Evolutionary conservation across 2,329 filamentous ascomycete genomes (phyloP), one percentile per base, ranked within the genome.

Genomic region (Hymenoscyphus linearis): DNA sequence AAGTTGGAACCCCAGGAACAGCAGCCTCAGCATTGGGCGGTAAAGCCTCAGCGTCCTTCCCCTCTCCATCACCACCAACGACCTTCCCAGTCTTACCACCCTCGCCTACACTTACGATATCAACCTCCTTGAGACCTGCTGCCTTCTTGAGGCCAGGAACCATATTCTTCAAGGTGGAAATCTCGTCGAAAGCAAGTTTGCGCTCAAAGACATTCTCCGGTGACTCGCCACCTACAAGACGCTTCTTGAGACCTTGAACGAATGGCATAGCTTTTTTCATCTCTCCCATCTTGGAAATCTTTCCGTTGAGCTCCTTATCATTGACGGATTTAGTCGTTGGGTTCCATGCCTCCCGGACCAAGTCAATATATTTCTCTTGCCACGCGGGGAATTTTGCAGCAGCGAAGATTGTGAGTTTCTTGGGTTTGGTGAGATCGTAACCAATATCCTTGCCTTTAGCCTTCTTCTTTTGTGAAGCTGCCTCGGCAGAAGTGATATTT

Each of bases 181-280:
- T 80, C 80, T 99, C 95, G 70, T 97, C 88, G 74, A 98, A 99
- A 0, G 85, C 82, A 64, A 99, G 80, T 76, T 93, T 91, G 67
- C 92, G 84, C 72, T 93, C 86, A 71, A 98, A 87, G 10, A 97
- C 91, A 2, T 77, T 80, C 26, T 83, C 79, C 1, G 85, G 78
- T 14, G 80, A 77, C 76, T 93, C 85, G 64, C 90, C 88, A 56
- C 82, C 80, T 61, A 91, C 81, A 60, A 99, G 83, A 58, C 90
- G 85, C 75, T 85, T 90, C 87, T 97, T 97, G 63, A 98, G 79
- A 6, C 75, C 78, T 78, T 98, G 93, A 56, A 97, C 87, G 72
- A 97, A 98, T 0, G 95, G 95, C 93, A 98, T 98, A 2, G 92
- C 93, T 78, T 96, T 95, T 85, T 98, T 99, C 83, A 92, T 91